These are phyloP conservation scores for Naumovozyma castellii DNA, from an alignment of 805 yeast genomes.

Conservation along the genomic window DNA sequence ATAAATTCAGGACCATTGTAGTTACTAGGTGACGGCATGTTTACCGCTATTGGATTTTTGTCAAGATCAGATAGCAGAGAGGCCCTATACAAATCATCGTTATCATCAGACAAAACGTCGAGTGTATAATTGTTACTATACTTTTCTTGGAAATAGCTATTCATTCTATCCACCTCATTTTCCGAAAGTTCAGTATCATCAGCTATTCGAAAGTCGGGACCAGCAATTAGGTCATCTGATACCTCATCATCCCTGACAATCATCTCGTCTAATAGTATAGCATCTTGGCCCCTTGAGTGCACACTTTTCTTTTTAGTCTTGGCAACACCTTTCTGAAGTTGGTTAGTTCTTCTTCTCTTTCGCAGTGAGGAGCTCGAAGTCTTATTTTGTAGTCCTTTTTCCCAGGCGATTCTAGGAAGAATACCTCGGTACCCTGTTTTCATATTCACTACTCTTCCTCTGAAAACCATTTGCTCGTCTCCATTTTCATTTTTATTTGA, in stretches of 20 bases:
- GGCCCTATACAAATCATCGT: neutral
- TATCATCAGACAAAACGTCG: constrained; percentile 3
- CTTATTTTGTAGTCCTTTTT: constrained; percentile 10
- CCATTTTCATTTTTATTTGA: constrained; percentile 2
- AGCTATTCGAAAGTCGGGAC: neutral
- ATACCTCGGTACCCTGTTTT: constrained; percentile 27
- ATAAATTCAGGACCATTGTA: neutral
- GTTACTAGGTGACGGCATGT: too few species aligned
- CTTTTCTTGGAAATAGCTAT: constrained; percentile 11
- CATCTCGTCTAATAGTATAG: constrained; percentile 14
- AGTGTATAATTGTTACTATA: constrained; percentile 13
- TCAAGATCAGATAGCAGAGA: neutral
- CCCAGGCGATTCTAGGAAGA: constrained; percentile 27
- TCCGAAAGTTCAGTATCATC: neutral
- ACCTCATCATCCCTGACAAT: constrained; percentile 15
- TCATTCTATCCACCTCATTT: constrained; percentile 1
- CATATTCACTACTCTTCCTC: constrained; percentile 23
- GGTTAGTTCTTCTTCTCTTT: constrained; percentile 2
- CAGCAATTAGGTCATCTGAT: neutral
- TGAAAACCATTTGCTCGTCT: constrained; percentile 12
- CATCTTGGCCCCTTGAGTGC: constrained; percentile 8
- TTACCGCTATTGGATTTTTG: too few species aligned
- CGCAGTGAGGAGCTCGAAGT: neutral
- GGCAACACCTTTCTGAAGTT: constrained; percentile 21
- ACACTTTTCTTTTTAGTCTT: constrained; percentile 8